Evolutionary conservation across 805 yeast genomes (phyloP).

Genomic region (Suhomyces xylopsoci): DNA sequence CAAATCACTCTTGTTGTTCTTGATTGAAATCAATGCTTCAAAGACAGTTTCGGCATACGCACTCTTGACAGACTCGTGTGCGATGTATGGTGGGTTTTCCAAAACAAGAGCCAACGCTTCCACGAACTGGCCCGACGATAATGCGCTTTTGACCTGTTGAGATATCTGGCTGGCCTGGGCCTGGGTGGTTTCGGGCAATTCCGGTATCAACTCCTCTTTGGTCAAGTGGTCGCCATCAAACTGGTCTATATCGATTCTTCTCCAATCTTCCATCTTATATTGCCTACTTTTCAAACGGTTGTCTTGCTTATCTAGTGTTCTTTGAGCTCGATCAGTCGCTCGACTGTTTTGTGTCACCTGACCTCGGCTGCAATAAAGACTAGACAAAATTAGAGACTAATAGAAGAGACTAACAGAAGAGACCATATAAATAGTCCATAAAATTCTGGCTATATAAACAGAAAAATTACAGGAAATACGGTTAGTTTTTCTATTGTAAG

Average conservation of each 20-base stretch:
- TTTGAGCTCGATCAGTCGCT: neutral
- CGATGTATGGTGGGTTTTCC: slow-evolving; percentile 80
- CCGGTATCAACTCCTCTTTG: slow-evolving; percentile 59
- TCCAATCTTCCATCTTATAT: slow-evolving; percentile 72
- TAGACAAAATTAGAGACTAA: no score
- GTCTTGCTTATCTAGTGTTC: neutral
- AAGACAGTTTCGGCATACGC: slow-evolving; percentile 49
- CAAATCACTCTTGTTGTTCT: slow-evolving; percentile 63
- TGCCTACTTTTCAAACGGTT: no score
- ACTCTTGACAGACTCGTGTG: slow-evolving; percentile 54
- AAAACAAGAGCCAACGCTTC: slow-evolving; percentile 66
- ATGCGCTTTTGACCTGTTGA: slow-evolving; percentile 55
- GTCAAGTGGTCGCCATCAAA: slow-evolving; percentile 79
- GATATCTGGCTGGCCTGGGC: slow-evolving; percentile 54
- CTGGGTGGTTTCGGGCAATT: slow-evolving; percentile 41
- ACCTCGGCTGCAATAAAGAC: neutral
- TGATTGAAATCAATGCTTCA: slow-evolving; percentile 56
- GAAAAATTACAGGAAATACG: no score
- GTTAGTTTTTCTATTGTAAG: no score
- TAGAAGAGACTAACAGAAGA: no score
- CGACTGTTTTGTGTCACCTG: neutral
- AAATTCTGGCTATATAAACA: no score
- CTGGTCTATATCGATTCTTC: slow-evolving; percentile 92
- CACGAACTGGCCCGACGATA: slow-evolving; percentile 68
- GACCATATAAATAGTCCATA: no score